Evolutionary conservation across 805 yeast species (phyloP).

Genomic region (Metschnikowia dekortorum): DNA sequence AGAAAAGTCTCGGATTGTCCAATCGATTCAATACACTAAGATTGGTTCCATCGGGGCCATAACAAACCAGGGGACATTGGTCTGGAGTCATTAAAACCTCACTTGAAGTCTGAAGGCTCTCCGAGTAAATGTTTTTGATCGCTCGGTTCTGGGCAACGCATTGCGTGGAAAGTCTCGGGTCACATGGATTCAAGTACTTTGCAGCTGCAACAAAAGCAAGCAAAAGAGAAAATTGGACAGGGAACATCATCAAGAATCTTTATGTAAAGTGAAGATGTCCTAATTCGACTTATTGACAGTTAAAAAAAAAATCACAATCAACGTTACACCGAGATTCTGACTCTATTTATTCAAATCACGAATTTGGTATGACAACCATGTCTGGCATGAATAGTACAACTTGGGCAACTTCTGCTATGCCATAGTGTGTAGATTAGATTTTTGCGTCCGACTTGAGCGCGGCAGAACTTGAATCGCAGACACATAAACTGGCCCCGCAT

Average conservation of each 20-base stretch:
- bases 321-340: background rate
- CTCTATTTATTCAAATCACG: background rate
- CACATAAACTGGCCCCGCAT: background rate
- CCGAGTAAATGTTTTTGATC: constrained; percentile 13
- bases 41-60: constrained; percentile 4
- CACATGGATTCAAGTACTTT: constrained; percentile 18
- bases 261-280: background rate
- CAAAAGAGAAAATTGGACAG: background rate
- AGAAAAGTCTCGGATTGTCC: constrained; percentile 31
- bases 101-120: constrained; percentile 9
- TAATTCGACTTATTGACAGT: background rate
- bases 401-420: background rate
- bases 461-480: background rate
- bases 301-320: background rate
- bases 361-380: background rate
- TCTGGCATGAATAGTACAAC: background rate
- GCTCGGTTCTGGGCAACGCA: constrained; percentile 29
- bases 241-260: background rate
- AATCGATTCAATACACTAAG: constrained; percentile 10
- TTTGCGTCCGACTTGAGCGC: background rate
- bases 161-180: constrained; percentile 21
- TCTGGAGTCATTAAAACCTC: constrained; percentile 6
- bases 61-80: constrained; percentile 10
- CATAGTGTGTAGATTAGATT: background rate
- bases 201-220: background rate